Conservation (phyloP, 192 early-diverging fungal genomes). For the Piromyces sp. region DNA sequence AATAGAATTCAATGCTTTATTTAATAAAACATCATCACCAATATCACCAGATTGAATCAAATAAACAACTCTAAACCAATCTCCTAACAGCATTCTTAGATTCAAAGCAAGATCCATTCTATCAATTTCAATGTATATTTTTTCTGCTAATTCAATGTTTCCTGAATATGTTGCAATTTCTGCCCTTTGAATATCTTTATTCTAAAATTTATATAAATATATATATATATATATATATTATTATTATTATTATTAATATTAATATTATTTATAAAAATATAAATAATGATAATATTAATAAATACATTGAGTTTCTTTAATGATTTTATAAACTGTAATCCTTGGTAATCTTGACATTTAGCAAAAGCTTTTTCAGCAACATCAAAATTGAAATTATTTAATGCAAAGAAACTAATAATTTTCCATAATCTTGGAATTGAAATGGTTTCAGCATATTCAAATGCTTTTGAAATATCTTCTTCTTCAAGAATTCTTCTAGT, state of each 20-base stretch:
- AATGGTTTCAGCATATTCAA: constrained; percentile 30
- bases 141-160: constrained; percentile 25
- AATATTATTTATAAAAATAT: background rate
- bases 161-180: constrained; percentile 29
- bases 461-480: constrained; percentile 21
- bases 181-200: constrained; percentile 26
- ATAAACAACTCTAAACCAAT: constrained; percentile 41
- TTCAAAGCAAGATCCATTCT: constrained; percentile 38
- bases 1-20: constrained; percentile 30
- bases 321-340: constrained; percentile 29
- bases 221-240: background rate
- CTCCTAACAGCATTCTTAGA: constrained; percentile 25
- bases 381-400: constrained; percentile 23
- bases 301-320: constrained; percentile 27
- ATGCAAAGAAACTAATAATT: constrained; percentile 22
- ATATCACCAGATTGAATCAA: constrained; percentile 31
- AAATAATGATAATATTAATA: background rate
- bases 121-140: constrained; percentile 33
- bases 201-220: constrained; percentile 7
- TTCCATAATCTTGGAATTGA: constrained; percentile 35
- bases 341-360: constrained; percentile 22
- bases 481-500: constrained; percentile 18
- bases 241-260: background rate
- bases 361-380: constrained; percentile 27
- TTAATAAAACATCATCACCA: constrained; percentile 31